phyloP scores from a whole-genome alignment of 1,284 basidiomycete genomes.

The Apiotrichum sp. region DNA sequence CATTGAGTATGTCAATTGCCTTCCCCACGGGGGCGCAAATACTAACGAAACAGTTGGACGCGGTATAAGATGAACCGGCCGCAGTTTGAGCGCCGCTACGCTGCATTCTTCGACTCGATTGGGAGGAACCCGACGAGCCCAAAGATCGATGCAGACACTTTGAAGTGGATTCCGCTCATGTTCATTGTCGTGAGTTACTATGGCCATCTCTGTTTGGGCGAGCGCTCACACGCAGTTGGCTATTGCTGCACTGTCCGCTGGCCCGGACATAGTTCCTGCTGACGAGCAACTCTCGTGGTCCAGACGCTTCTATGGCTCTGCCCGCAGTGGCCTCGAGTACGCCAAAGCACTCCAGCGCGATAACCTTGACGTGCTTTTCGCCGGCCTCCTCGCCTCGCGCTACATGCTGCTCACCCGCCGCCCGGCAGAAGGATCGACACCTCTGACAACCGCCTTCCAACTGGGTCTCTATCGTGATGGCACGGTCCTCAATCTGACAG shows the following conservation, averaged over 20 bases:
- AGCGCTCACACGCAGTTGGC: constrained; percentile 36
- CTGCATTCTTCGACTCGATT: constrained; percentile 45
- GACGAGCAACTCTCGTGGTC: constrained; percentile 45
- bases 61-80: constrained; percentile 48
- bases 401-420: constrained; percentile 48
- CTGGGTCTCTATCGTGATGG: constrained; percentile 48
- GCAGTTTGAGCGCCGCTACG: constrained; percentile 43
- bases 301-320: constrained; percentile 45
- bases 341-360: constrained; percentile 48
- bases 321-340: constrained; percentile 45
- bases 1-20: constrained; percentile 11
- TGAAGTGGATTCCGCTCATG: constrained; percentile 48
- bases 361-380: constrained; percentile 48
- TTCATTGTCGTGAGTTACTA: constrained; percentile 45
- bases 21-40: background rate
- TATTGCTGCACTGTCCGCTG: constrained; percentile 46
- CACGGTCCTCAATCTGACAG: constrained; percentile 44
- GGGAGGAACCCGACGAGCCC: constrained; percentile 42
- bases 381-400: constrained; percentile 46
- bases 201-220: no score
- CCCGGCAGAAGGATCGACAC: constrained; percentile 48
- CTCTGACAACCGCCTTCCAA: constrained; percentile 48
- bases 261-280: constrained; percentile 39
- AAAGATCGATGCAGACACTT: constrained; percentile 43
- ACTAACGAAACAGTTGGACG: constrained; percentile 41